These are phyloP conservation scores for Colletotrichum abscissum DNA, from an alignment of 2,329 filamentous ascomycete genomes.

Conservation along the genomic window DNA sequence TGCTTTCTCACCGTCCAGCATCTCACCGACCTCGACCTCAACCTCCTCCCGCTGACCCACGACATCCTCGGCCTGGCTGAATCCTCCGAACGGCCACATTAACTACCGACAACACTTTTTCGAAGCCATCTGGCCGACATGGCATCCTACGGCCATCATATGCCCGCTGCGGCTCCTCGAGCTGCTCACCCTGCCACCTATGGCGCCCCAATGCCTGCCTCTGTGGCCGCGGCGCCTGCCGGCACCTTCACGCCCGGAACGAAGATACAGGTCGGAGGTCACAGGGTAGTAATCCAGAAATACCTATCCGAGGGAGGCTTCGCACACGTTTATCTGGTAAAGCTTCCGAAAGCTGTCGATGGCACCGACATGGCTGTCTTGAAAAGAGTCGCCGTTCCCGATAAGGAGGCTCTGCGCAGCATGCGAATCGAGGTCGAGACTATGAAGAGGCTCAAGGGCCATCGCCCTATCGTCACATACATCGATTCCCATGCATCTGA, in stretches of 20 bases:
- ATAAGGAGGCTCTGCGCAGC: slow-evolving; percentile 92
- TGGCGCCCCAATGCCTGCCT: slow-evolving; percentile 53
- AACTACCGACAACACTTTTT: slow-evolving; percentile 1
- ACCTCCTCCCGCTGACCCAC: slow-evolving; percentile 10
- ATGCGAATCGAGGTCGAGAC: slow-evolving; percentile 99
- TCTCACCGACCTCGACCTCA: slow-evolving; percentile 21
- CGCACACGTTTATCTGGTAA: slow-evolving; percentile 97
- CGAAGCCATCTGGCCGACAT: slow-evolving; percentile 7
- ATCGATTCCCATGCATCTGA: slow-evolving; percentile 98
- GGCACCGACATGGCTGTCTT: slow-evolving; percentile 86
- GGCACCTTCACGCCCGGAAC: slow-evolving; percentile 94
- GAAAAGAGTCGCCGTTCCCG: slow-evolving; percentile 95
- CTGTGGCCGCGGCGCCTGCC: slow-evolving; percentile 64
- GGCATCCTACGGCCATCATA: slow-evolving; percentile 35
- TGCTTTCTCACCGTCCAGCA: slow-evolving; percentile 7
- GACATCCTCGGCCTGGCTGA: slow-evolving; percentile 3
- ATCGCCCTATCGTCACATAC: slow-evolving; percentile 96
- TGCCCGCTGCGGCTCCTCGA: slow-evolving; percentile 33
- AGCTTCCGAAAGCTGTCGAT: slow-evolving; percentile 80
- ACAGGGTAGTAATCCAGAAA: slow-evolving; percentile 93
- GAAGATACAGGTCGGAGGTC: slow-evolving; percentile 94
- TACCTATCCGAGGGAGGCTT: slow-evolving; percentile 99
- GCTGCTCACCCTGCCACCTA: slow-evolving; percentile 54
- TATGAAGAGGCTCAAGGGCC: slow-evolving; percentile 99
- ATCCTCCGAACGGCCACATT: slow-evolving; percentile 12